A percentile compares a stretch with the other conserved stretches of the same genome.
These are phyloP conservation scores for Deinandra increscens DNA, from an alignment of 129 eudicot genomes.

Conservation along the genomic window DNA sequence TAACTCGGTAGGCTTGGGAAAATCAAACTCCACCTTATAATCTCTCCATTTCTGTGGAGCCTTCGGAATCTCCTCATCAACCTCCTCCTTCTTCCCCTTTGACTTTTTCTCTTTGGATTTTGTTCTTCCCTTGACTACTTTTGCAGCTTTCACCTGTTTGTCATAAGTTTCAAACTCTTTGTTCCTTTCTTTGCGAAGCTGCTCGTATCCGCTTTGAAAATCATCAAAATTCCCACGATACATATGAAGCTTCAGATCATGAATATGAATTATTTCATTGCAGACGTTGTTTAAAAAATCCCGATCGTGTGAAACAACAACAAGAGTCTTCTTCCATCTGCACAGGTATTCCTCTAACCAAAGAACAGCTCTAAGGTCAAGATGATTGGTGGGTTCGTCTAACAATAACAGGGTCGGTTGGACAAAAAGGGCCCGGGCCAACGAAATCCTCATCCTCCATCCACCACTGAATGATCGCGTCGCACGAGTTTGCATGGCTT, in stretches of 20 bases:
- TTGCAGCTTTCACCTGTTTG: not conserved
- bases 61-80: not conserved
- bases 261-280: constrained; percentile 4
- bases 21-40: not conserved
- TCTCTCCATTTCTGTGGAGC: not conserved
- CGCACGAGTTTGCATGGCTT: constrained; percentile 11
- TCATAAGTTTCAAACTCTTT: not conserved
- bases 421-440: constrained; percentile 6
- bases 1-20: not conserved
- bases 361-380: constrained; percentile 13
- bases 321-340: constrained; percentile 16
- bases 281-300: not conserved
- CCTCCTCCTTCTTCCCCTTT: not conserved
- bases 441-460: constrained; percentile 12
- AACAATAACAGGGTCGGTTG: constrained; percentile 7
- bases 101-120: not conserved
- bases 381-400: constrained; percentile 15
- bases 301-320: constrained; percentile 10
- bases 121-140: not conserved
- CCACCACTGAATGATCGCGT: constrained; percentile 14
- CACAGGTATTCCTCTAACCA: constrained; percentile 12
- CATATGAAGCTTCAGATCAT: not conserved
- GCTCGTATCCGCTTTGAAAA: constrained; percentile 10
- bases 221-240: constrained; percentile 11
- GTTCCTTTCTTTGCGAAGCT: not conserved